Evolutionary conservation across 1,284 basidiomycete genomes (phyloP), one percentile per base, ranked within the genome.

Genomic region (Lignosus rhinocerotis): DNA sequence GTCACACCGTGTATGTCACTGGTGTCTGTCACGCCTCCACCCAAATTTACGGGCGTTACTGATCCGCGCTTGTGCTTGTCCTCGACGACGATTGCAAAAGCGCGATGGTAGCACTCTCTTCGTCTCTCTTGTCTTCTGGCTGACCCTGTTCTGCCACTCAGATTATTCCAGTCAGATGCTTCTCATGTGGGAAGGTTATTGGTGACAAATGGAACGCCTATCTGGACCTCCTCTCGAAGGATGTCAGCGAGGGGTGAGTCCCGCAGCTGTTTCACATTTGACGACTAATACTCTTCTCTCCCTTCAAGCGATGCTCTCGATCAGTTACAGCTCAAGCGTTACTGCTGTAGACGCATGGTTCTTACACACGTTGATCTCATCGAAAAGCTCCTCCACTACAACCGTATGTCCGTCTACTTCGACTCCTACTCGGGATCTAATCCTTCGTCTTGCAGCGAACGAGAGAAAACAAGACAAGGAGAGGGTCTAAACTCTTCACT

Each of bases 261-360:
- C 21, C 30, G 16, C 16, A n/a, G 45, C 36, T 25, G 12, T 44
- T 48, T 31, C 41, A n/a, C 31, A 1, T 19, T 17, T 38, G 11
- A 50, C 6, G 12, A 31, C 25, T 52, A 17, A 64, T 51, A 12
- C 58, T 43, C 19, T 4, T 9, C 8, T 7, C 6, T 31, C 32
- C 6, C 17, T 34, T 25, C 14, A 17, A 93, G 96, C 66, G 94
- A 98, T 60, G 96, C 96, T 9, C 82, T 98, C 53, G 95, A 97
- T 65, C 88, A 92, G 67, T 80, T 98, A 5, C 92, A 95, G 64
- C 78, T 98, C 56, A 96, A 94, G 75, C 80, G 96, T 58, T 98
- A 98, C 75, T 98, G 96, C 76, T 98, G 96, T 76, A 83, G 96
- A 48, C 85, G 96, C 55, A 99, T 99, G 96, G 93, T 99, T 11